Base-by-base conservation (phyloP, 2,329 filamentous ascomycete species). In the Xylariales sp. region DNA sequence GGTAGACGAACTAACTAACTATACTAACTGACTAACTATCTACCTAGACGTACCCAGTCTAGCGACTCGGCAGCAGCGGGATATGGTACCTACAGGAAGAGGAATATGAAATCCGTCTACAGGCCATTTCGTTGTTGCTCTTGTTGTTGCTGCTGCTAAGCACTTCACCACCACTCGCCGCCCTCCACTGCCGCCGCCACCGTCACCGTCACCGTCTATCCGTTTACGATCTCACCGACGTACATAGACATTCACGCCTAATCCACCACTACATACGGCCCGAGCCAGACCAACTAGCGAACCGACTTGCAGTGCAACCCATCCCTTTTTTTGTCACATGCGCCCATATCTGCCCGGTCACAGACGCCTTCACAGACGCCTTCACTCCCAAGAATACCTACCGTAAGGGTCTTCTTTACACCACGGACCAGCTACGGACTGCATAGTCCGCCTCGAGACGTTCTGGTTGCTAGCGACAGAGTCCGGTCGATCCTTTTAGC, bases 381-480 rank as follows among this genome's bases (percentile, higher is more conserved):
- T 41, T 45, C 14, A 46, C 43, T 34, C 39, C 14, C 3, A 41
- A 52, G 16, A 7, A 43, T 50, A 41, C 43, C n/a, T 50, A 32
- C 43, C n/a, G 5, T 7, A 12, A 8, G 34, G 34, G 46, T 43
- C 41, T 32, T 34, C 41, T 43, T 34, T 28, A 46, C 8, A 30
- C 43, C 43, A 41, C 28, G 23, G 41, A 45, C 58, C 2, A 41
- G 60, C 18, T 32, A 14, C 8, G 7, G 14, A 64, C 18, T 32
- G n/a, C 8, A 12, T 32, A 32, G 54, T 43, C 39, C 23, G 30
- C 10, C 32, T 43, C 52, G 55, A 52, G 36, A 48, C 30, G 43
- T 52, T 46, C 43, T 48, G 23, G 49, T 46, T 45, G 59, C 57
- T 70, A 68, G 43, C 67, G 62, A 58, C 57, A 36, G 39, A 57